These are phyloP conservation scores for Phoenix dactylifera DNA, from an alignment of 176 grass and related monocot genomes.

Conservation along the genomic window DNA sequence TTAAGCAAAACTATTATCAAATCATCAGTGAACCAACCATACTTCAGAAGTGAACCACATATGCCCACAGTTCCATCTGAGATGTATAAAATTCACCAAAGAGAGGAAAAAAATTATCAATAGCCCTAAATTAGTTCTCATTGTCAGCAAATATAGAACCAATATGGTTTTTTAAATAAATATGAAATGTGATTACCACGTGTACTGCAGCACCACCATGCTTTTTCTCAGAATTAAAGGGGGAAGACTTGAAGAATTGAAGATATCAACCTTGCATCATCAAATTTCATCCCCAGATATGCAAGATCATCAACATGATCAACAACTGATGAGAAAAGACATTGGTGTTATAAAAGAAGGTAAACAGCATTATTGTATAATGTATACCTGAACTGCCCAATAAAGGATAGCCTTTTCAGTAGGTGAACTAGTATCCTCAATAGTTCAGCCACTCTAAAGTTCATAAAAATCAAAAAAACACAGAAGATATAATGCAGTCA, in stretches of 20 bases:
- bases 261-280: constrained; percentile 49
- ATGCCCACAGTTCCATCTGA: too few species aligned
- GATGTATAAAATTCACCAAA: background rate
- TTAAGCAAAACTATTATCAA: too few species aligned
- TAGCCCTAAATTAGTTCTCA: too few species aligned
- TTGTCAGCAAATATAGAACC: too few species aligned
- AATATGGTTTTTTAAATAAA: background rate
- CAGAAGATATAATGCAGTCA: too few species aligned
- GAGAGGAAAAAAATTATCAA: background rate
- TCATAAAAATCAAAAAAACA: background rate
- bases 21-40: too few species aligned
- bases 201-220: constrained; percentile 55
- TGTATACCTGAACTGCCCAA: constrained; percentile 64
- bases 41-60: too few species aligned
- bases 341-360: constrained; percentile 10
- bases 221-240: constrained; percentile 93
- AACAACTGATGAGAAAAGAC: constrained; percentile 8
- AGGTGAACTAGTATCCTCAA: constrained; percentile 70
- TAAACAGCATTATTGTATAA: constrained; percentile 9
- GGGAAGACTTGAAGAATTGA: constrained; percentile 68
- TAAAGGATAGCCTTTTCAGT: constrained; percentile 88
- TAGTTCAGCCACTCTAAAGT: constrained; percentile 32
- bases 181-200: constrained; percentile 26
- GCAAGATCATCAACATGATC: constrained; percentile 15
- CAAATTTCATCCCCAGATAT: constrained; percentile 79